These are phyloP conservation scores for Hypomyces rosellus DNA, from an alignment of 2,329 filamentous ascomycete species.

Conservation along the genomic window DNA sequence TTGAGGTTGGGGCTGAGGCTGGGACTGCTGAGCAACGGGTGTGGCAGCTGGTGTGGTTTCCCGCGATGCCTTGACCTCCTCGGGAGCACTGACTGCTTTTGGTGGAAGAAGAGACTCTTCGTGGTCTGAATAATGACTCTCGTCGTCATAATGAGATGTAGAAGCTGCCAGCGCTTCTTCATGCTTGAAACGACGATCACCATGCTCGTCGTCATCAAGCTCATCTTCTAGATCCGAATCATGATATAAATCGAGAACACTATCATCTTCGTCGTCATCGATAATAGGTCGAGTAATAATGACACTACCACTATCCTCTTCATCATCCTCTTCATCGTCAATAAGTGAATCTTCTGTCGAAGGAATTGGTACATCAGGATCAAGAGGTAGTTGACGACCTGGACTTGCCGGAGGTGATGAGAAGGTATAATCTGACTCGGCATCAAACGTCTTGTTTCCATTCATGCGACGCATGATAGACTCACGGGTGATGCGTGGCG, in stretches of 20 bases:
- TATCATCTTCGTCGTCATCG: conserved; percentile 54
- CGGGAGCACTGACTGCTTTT: conserved; percentile 33
- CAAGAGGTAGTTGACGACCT: conserved; percentile 53
- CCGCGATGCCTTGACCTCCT: conserved; percentile 43
- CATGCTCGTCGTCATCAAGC: conserved; percentile 46
- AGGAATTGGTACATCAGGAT: conserved; percentile 86
- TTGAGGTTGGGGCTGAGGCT: no score
- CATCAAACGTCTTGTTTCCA: conserved; percentile 49
- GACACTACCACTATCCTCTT: conserved; percentile 50
- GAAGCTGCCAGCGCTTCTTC: conserved; percentile 43
- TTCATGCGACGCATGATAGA: conserved; percentile 88
- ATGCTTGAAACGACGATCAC: conserved; percentile 28
- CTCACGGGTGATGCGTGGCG: conserved; percentile 80
- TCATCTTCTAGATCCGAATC: conserved; percentile 49
- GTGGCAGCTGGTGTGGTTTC: conserved; percentile 25
- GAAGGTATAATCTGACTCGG: conserved; percentile 57
- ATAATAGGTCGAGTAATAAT: conserved; percentile 62
- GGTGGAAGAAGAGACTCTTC: neutral
- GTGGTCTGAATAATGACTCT: conserved; percentile 30
- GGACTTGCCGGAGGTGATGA: conserved; percentile 56
- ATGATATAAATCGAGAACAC: conserved; percentile 60
- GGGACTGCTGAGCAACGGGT: neutral
- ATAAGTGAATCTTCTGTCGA: conserved; percentile 68
- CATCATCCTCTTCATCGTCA: conserved; percentile 33
- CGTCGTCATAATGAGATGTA: conserved; percentile 44